Conservation (phyloP, 2,329 filamentous ascomycete species). For the Parascedosporium putredinis region DNA sequence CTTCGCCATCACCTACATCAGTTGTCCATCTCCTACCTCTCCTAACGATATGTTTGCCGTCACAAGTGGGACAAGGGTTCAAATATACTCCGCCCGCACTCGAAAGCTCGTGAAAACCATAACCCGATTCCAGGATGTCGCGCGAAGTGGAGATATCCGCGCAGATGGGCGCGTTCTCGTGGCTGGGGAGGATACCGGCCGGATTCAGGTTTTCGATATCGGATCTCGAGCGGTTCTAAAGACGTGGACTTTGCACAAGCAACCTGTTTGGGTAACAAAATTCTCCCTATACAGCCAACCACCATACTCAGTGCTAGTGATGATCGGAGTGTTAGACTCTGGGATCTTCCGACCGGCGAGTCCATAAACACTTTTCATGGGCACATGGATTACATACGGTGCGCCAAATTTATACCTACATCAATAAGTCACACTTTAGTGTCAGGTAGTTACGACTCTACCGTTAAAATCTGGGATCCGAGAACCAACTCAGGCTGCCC, state of each 20-base stretch:
- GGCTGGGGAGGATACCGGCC: conserved; percentile 82
- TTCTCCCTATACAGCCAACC: conserved; percentile 85
- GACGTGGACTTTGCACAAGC: conserved; percentile 90
- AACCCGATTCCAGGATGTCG: conserved; percentile 84
- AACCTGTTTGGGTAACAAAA: conserved; percentile 83
- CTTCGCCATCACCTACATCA: conserved; percentile 84
- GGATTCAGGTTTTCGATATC: conserved; percentile 92
- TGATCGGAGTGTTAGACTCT: conserved; percentile 83
- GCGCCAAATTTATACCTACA: conserved; percentile 73
- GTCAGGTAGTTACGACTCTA: conserved; percentile 90
- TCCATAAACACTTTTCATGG: conserved; percentile 72
- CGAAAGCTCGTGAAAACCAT: conserved; percentile 90
- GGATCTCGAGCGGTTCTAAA: conserved; percentile 80
- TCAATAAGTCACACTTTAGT: conserved; percentile 65
- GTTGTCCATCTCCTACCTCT: conserved; percentile 36
- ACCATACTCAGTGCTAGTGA: conserved; percentile 82
- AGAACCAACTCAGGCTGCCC: conserved; percentile 53
- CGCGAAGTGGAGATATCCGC: conserved; percentile 79
- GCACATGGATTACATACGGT: conserved; percentile 86
- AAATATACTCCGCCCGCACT: conserved; percentile 87
- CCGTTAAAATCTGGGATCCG: conserved; percentile 88
- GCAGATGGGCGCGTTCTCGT: conserved; percentile 81
- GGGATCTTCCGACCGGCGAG: conserved; percentile 78
- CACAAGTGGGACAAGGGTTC: conserved; percentile 86
- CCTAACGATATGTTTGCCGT: conserved; percentile 73